These are phyloP conservation scores for Leccinum barrowsii DNA, from an alignment of 768 basidiomycete genomes.

Conservation along the genomic window DNA sequence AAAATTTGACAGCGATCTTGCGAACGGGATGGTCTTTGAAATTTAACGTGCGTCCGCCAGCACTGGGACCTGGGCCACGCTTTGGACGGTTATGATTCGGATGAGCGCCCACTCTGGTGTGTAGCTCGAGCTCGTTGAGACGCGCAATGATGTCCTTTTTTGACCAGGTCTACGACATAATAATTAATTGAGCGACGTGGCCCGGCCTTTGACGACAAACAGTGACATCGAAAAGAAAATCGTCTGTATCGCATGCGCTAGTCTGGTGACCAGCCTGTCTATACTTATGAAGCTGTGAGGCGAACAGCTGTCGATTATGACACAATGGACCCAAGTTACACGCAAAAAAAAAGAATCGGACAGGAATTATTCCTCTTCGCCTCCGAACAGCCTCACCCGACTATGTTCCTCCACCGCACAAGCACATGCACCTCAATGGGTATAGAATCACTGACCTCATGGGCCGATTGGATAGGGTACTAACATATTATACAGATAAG, in stretches of 20 bases:
- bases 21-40: conserved; percentile 68
- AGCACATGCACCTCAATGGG: too few relatives aligned
- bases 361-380: too few relatives aligned
- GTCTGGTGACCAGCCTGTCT: too few relatives aligned
- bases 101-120: conserved; percentile 8
- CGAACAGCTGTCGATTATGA: too few relatives aligned
- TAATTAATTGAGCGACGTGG: conserved; percentile 26
- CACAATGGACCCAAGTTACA: background rate
- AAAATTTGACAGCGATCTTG: conserved; percentile 92
- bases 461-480: too few relatives aligned
- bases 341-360: background rate
- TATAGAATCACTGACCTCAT: too few relatives aligned
- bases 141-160: conserved; percentile 70
- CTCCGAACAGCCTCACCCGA: too few relatives aligned
- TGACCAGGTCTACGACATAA: conserved; percentile 50
- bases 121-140: conserved; percentile 52
- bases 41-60: conserved; percentile 46
- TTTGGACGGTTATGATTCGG: conserved; percentile 12
- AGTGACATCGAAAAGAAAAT: conserved; percentile 32
- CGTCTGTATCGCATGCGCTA: conserved; percentile 29
- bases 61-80: conserved; percentile 6
- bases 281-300: too few relatives aligned
- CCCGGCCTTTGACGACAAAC: conserved; percentile 23
- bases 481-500: too few relatives aligned
- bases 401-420: too few relatives aligned